Base-by-base conservation (phyloP, 352 stramenopile species). In the Globisporangium solare region DNA sequence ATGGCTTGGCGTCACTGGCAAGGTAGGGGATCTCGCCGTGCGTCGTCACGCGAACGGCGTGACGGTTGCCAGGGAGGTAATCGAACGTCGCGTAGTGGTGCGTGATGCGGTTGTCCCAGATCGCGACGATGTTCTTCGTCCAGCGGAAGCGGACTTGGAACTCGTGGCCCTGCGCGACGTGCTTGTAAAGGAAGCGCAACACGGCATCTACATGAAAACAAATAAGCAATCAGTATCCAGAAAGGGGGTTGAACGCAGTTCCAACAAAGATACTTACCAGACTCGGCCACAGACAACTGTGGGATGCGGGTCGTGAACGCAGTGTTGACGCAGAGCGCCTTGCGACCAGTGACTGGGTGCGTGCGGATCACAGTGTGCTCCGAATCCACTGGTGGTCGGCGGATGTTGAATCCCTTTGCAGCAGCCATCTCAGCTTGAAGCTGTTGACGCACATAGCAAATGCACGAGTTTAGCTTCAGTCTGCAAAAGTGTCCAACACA, bases 361-460 rank as follows among this genome's bases (percentile, higher is more conserved):
- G 67, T 80, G 22, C 71, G 69, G 2, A 80, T 57, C 2, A 80
- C 52, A 1, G 71, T 68, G 58, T 80, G 71, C 42, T 72, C 65
- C 7, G 68, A 73, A 55, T 70, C 68, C n/a, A 73, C 67, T 22
- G 54, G 50, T 22, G 62, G 51, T 5, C 71, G 71, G n/a, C 66
- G 71, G 17, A 79, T 50, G 18, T 55, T 74, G 21, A 64, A 51
- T 20, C 66, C 66, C 13, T 52, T 49, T 3, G 17, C 42, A 0
- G 62, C 58, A 18, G 70, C 67, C 11, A 48, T 49, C n/a, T 73
- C 56, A 0, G 67, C 70, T 64, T 79, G 70, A 14, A 24, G 50
- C 48, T n/a, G n/a, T n/a, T n/a, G n/a, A n/a, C n/a, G n/a, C n/a
- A n/a, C n/a, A n/a, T n/a, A n/a, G n/a, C n/a, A n/a, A n/a, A n/a